These are phyloP conservation scores for Taphrina confusa DNA, from an alignment of 1,139 yeast species.

Conservation along the genomic window DNA sequence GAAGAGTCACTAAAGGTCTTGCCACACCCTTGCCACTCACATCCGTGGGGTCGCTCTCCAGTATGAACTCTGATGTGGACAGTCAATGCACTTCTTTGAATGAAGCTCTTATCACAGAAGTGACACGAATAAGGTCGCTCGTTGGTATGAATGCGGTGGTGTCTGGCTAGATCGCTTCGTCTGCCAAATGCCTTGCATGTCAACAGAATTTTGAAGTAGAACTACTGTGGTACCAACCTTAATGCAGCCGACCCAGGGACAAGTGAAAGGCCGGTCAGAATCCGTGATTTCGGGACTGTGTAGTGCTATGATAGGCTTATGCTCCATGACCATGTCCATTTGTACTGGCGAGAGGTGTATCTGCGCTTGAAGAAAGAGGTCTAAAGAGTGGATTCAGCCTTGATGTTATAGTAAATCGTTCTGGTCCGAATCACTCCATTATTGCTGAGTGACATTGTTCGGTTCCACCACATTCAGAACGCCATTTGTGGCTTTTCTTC, in stretches of 20 bases:
- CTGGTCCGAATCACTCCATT: slow-evolving; percentile 12
- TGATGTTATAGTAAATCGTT: no score
- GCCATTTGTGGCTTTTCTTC: slow-evolving; percentile 7
- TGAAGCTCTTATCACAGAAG: slow-evolving; percentile 72
- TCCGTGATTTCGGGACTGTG: no score
- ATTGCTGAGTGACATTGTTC: not conserved
- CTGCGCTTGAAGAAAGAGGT: no score
- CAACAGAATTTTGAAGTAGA: no score
- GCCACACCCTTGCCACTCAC: slow-evolving; percentile 58
- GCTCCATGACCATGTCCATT: no score
- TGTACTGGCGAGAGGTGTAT: no score
- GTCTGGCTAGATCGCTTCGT: slow-evolving; percentile 40
- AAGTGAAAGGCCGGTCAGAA: slow-evolving; percentile 34
- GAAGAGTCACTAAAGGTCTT: slow-evolving; percentile 41
- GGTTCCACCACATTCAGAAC: slow-evolving; percentile 7
- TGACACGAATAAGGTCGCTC: slow-evolving; percentile 73
- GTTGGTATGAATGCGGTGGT: slow-evolving; percentile 60
- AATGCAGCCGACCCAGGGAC: slow-evolving; percentile 37
- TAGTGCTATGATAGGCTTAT: no score
- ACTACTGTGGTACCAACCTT: no score
- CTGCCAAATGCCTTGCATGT: slow-evolving; percentile 41
- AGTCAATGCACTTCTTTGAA: slow-evolving; percentile 57
- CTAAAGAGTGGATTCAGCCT: no score
- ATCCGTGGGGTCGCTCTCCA: slow-evolving; percentile 83
- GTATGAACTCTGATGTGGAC: slow-evolving; percentile 82